Conservation (phyloP, 2,329 filamentous ascomycete genomes). For the Tothia fuscella region DNA sequence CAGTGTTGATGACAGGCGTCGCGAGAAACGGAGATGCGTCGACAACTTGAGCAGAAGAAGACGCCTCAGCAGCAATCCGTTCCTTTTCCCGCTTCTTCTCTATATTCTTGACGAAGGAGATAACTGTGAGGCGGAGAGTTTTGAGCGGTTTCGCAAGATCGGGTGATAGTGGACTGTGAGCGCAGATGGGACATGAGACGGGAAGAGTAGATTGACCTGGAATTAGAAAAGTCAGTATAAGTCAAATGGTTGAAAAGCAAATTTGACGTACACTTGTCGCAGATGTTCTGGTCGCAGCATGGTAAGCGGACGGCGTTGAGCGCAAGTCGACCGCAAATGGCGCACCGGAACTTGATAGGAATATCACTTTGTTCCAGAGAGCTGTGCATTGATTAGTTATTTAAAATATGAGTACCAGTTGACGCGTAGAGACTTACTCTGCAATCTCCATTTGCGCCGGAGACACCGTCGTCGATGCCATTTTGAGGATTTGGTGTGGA, state of each 20-base stretch:
- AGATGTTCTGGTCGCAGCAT: conserved; percentile 93
- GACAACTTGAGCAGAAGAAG: too few species aligned
- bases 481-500: neutral
- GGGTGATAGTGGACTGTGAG: conserved; percentile 75
- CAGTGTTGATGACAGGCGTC: neutral
- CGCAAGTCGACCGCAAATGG: conserved; percentile 81
- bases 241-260: neutral
- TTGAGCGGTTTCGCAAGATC: conserved; percentile 85
- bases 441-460: neutral
- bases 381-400: conserved; percentile 32
- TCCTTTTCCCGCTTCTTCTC: conserved; percentile 71
- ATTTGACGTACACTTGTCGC: conserved; percentile 61
- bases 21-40: too few species aligned
- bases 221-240: conserved; percentile 13
- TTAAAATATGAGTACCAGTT: neutral
- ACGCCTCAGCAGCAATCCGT: conserved; percentile 20
- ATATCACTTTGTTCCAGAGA: conserved; percentile 72
- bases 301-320: conserved; percentile 83
- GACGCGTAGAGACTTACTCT: neutral
- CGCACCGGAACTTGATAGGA: conserved; percentile 92
- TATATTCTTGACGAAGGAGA: conserved; percentile 79
- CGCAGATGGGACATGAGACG: conserved; percentile 80
- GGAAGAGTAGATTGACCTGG: conserved; percentile 64
- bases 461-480: neutral
- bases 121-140: conserved; percentile 79